These are phyloP conservation scores for Coix lacrymajobi DNA, from an alignment of 176 grass and related monocot genomes.

Conservation along the genomic window DNA sequence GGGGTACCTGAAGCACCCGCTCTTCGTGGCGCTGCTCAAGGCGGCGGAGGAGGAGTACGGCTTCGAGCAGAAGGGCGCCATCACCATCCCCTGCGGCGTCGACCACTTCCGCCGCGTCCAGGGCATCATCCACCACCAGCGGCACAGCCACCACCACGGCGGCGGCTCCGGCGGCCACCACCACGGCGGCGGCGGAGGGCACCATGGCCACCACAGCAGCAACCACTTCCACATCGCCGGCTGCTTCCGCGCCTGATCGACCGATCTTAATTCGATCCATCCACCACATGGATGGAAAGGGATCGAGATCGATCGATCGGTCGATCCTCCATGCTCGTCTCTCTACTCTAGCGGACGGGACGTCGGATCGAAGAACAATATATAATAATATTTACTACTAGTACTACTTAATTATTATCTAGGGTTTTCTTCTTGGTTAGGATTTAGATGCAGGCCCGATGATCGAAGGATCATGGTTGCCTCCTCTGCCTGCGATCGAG, in stretches of 20 bases:
- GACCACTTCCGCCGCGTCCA: slow-evolving; percentile 79
- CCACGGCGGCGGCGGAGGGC: not conserved
- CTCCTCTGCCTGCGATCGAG: not conserved
- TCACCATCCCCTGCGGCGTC: slow-evolving; percentile 89
- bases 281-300: not conserved
- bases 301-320: not conserved
- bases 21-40: slow-evolving; percentile 73
- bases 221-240: slow-evolving; percentile 62
- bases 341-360: not conserved
- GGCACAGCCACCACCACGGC: slow-evolving; percentile 1
- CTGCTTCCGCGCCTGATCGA: slow-evolving; percentile 55
- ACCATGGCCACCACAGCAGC: slow-evolving; percentile 10
- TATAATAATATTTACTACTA: not conserved
- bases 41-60: slow-evolving; percentile 92
- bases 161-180: not conserved
- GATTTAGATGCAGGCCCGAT: slow-evolving; percentile 9
- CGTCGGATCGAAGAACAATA: not conserved
- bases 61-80: slow-evolving; percentile 80
- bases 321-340: not conserved
- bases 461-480: slow-evolving; percentile 38
- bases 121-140: slow-evolving; percentile 55
- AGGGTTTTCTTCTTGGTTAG: slow-evolving; percentile 15
- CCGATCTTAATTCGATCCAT: not conserved
- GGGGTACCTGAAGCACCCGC: slow-evolving; percentile 71
- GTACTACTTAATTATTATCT: not conserved